A percentile compares a stretch with the other conserved stretches of the same genome.
Conservation (phyloP, 2,329 filamentous ascomycete genomes). For the Pyrenophora teres region DNA sequence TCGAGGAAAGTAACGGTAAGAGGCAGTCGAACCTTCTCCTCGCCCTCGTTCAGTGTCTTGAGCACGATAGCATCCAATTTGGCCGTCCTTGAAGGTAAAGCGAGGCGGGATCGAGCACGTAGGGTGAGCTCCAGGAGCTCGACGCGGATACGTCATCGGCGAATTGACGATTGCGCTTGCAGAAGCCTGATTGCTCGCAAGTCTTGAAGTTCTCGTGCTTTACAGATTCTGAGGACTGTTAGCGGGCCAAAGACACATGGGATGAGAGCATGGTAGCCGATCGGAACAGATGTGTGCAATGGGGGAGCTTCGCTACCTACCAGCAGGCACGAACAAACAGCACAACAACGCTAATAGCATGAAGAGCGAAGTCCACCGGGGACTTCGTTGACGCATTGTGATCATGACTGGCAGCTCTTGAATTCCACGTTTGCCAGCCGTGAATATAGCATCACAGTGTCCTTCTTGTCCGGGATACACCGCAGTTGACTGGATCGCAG, state of each 20-base stretch:
- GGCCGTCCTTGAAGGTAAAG: slow-evolving; percentile 76
- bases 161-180: slow-evolving; percentile 88
- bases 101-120: slow-evolving; percentile 73
- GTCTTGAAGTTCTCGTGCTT: slow-evolving; percentile 98
- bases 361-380: slow-evolving; percentile 63
- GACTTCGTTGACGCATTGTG: slow-evolving; percentile 45
- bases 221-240: slow-evolving; percentile 66
- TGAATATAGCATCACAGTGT: slow-evolving; percentile 6
- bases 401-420: slow-evolving; percentile 36
- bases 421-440: slow-evolving; percentile 23
- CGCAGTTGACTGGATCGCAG: too few species aligned
- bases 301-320: slow-evolving; percentile 35
- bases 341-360: slow-evolving; percentile 42
- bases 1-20: slow-evolving; percentile 86
- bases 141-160: slow-evolving; percentile 74
- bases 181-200: slow-evolving; percentile 95
- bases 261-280: neutral
- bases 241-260: slow-evolving; percentile 3
- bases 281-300: neutral
- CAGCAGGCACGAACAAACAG: slow-evolving; percentile 43
- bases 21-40: slow-evolving; percentile 76
- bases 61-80: slow-evolving; percentile 78
- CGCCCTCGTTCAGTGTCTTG: slow-evolving; percentile 71
- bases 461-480: too few species aligned
- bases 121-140: slow-evolving; percentile 78